Evolutionary conservation across 2,329 filamentous ascomycete species (phyloP).

Genomic region (Bipolaris zeicola): DNA sequence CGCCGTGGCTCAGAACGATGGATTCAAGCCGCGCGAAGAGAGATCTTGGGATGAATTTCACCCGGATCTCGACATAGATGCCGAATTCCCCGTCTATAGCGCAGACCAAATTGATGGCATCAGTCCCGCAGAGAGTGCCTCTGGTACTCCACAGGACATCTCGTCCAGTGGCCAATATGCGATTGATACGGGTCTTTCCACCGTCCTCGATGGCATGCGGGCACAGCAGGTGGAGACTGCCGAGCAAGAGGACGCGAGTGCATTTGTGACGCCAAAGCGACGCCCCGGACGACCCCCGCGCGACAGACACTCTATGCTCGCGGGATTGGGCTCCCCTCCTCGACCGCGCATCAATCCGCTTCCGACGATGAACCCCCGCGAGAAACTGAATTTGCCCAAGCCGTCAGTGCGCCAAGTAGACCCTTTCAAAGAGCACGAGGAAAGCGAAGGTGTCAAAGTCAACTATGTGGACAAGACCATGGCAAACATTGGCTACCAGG

Average conservation of each 20-base stretch:
- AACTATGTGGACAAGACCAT: constrained; percentile 96
- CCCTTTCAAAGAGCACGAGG: constrained; percentile 80
- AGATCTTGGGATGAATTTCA: constrained; percentile 98
- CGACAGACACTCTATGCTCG: constrained; percentile 65
- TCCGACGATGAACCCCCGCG: constrained; percentile 78
- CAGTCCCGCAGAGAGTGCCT: constrained; percentile 53
- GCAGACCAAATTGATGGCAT: constrained; percentile 85
- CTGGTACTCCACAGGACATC: constrained; percentile 50
- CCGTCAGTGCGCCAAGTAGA: constrained; percentile 78
- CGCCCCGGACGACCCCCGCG: constrained; percentile 70
- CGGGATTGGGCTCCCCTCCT: constrained; percentile 63
- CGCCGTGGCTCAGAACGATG: constrained; percentile 86
- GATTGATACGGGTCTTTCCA: constrained; percentile 43
- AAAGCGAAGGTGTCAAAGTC: constrained; percentile 81
- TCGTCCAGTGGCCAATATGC: constrained; percentile 37
- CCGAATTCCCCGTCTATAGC: constrained; percentile 75
- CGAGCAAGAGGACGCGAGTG: constrained; percentile 24
- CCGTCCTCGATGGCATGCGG: constrained; percentile 43
- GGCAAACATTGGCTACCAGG: constrained; percentile 94
- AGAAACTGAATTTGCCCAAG: constrained; percentile 76
- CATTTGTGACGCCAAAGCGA: constrained; percentile 55
- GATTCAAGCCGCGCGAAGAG: constrained; percentile 96
- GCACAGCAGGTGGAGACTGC: constrained; percentile 38
- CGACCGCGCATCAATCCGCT: constrained; percentile 74
- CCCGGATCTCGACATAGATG: constrained; percentile 89